Evolutionary conservation across 257 asterid species (phyloP).

Genomic region (Solanum piurae): DNA sequence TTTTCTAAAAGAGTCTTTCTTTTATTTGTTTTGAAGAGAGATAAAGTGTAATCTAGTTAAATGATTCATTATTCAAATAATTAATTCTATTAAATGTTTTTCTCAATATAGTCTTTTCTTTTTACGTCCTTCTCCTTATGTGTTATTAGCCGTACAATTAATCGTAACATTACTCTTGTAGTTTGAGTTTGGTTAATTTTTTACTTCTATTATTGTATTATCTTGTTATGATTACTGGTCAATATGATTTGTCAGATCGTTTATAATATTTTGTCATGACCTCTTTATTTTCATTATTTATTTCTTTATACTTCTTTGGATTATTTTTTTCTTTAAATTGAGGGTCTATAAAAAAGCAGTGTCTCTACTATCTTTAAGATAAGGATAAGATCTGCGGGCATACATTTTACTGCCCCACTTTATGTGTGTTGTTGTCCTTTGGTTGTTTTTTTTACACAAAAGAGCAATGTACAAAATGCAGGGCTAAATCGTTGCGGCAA

Average conservation of each 20-base stretch:
- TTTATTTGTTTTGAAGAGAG: background rate
- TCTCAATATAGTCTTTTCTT: background rate
- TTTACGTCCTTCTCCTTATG: background rate
- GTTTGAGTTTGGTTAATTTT: background rate
- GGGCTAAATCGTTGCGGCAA: slow-evolving; percentile 52
- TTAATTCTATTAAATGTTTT: background rate
- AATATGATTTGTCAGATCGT: no score
- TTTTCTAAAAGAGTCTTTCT: background rate
- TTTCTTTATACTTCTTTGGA: background rate
- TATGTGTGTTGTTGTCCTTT: background rate
- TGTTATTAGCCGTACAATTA: background rate
- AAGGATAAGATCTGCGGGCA: background rate
- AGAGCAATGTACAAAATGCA: background rate
- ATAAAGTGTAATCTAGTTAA: background rate
- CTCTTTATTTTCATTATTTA: background rate
- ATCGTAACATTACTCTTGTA: background rate
- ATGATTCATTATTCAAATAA: background rate
- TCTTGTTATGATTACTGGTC: background rate
- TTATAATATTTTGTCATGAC: no score
- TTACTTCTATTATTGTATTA: no score
- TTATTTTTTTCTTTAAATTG: background rate
- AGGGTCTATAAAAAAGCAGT: background rate
- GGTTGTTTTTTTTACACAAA: background rate
- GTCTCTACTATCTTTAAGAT: no score
- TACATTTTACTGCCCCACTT: background rate